phyloP scores from a whole-genome alignment of 306 rosid species.

The Abrus precatorius region DNA sequence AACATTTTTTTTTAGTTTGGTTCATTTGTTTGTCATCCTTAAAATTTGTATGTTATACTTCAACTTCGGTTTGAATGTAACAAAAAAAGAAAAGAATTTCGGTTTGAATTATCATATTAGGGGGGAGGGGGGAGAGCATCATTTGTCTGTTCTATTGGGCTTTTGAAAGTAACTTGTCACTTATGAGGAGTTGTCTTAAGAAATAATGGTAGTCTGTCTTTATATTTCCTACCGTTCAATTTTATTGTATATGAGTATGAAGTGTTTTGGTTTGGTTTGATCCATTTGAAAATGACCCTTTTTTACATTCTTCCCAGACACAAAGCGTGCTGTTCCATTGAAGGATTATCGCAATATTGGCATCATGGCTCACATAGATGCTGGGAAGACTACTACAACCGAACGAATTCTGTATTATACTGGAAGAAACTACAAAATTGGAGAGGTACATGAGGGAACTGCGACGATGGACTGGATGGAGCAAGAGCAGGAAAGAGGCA shows the following conservation, averaged over 20 bases:
- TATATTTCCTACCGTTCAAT: neutral
- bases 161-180: neutral
- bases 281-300: conserved; percentile 33
- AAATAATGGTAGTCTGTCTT: neutral
- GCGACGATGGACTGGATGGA: conserved; percentile 99
- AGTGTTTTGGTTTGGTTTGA: conserved; percentile 3
- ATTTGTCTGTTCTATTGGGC: conserved; percentile 10
- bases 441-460: conserved; percentile 98
- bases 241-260: conserved; percentile 13
- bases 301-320: conserved; percentile 51
- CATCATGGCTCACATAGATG: conserved; percentile 99
- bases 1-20: conserved; percentile 25
- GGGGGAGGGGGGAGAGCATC: conserved; percentile 5
- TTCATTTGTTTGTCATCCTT: neutral
- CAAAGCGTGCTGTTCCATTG: conserved; percentile 72
- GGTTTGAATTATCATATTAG: neutral
- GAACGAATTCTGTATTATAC: conserved; percentile 89
- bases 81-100: neutral
- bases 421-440: conserved; percentile 94
- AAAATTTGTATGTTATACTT: neutral
- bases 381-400: conserved; percentile 96
- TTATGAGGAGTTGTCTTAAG: neutral
- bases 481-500: conserved; percentile 98
- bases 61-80: no score
- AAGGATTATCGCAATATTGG: conserved; percentile 94